phyloP scores from a whole-genome alignment of 345 rosid genomes.

The Luvunga scandens region DNA sequence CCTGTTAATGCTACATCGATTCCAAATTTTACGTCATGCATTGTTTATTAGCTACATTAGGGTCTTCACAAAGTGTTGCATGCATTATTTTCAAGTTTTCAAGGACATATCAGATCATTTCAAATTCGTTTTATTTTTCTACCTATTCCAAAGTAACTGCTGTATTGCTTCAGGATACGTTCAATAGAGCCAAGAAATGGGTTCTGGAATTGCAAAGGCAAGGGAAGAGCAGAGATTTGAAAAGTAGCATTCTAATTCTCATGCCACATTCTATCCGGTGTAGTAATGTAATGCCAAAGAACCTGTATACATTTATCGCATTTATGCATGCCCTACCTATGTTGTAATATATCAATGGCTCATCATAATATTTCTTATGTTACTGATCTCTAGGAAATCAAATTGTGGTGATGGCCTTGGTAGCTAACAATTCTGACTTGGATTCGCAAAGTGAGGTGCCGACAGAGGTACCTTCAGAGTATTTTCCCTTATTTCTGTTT shows the following conservation, averaged over 20 bases:
- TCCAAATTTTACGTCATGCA: not conserved
- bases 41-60: not conserved
- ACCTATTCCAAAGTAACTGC: not conserved
- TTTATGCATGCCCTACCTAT: not conserved
- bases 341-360: not conserved
- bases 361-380: not conserved
- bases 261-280: too few relatives aligned
- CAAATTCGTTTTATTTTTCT: not conserved
- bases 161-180: conserved; percentile 47
- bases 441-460: conserved; percentile 49
- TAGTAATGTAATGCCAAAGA: not conserved
- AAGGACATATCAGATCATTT: not conserved
- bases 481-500: not conserved
- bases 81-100: not conserved
- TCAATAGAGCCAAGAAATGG: conserved; percentile 59
- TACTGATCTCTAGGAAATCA: conserved; percentile 41
- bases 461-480: conserved; percentile 39
- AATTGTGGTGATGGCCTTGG: conserved; percentile 57
- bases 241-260: not conserved
- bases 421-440: conserved; percentile 61
- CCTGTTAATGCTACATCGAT: not conserved
- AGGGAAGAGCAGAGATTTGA: conserved; percentile 30
- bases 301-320: not conserved
- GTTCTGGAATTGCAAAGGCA: conserved; percentile 67
- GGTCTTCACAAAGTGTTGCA: not conserved